phyloP scores from a whole-genome alignment of 1,139 yeast species.

The Arxiozyma slooffiae region DNA sequence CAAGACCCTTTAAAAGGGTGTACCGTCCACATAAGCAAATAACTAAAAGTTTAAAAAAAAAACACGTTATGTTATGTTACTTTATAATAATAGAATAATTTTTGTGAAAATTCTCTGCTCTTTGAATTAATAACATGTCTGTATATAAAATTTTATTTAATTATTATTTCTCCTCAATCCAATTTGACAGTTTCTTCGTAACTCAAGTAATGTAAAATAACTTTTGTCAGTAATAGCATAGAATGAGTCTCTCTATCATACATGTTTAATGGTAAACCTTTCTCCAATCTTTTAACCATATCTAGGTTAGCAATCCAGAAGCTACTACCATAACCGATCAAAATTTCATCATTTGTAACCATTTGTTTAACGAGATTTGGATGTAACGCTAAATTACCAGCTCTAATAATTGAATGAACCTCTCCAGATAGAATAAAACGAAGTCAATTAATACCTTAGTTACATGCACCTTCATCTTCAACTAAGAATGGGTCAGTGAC shows the following conservation, averaged over 20 bases:
- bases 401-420: slow-evolving; percentile 37
- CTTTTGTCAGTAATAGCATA: slow-evolving; percentile 29
- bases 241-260: slow-evolving; percentile 35
- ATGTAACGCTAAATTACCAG: slow-evolving; percentile 37
- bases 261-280: slow-evolving; percentile 36
- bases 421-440: slow-evolving; percentile 38
- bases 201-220: slow-evolving; percentile 29
- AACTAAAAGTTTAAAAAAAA: no score
- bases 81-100: background rate
- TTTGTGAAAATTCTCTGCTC: background rate
- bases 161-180: slow-evolving; percentile 8
- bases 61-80: no score
- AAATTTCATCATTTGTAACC: slow-evolving; percentile 33
- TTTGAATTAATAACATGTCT: background rate
- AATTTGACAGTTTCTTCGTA: slow-evolving; percentile 24
- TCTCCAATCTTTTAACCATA: slow-evolving; percentile 37
- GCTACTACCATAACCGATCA: slow-evolving; percentile 42
- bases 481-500: slow-evolving; percentile 23
- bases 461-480: slow-evolving; percentile 25
- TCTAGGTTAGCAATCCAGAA: slow-evolving; percentile 46
- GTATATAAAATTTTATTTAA: background rate
- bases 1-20: no score
- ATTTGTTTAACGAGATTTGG: slow-evolving; percentile 22
- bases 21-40: no score
- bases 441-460: slow-evolving; percentile 32